Conservation (phyloP, 495 filamentous ascomycete genomes). For the Aspergillus sparsus region DNA sequence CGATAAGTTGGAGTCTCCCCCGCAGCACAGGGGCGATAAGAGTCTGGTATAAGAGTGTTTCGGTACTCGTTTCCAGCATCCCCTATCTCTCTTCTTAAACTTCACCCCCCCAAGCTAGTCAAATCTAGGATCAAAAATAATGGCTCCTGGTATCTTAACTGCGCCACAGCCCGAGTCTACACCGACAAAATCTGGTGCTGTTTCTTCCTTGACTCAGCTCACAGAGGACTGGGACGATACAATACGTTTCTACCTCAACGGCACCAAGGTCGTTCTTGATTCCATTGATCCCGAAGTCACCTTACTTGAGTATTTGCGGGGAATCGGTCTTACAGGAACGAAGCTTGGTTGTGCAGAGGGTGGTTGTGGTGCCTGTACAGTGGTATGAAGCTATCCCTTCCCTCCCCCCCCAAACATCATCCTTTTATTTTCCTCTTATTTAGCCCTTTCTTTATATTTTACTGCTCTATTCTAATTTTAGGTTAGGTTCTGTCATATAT, state of each 20-base stretch:
- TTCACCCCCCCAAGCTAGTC: background rate
- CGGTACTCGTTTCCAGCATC: background rate
- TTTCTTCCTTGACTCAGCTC: conserved; percentile 50
- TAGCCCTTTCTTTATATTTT: background rate
- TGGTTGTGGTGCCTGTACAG: conserved; percentile 95
- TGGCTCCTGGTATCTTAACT: conserved; percentile 61
- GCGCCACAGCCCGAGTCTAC: conserved; percentile 50
- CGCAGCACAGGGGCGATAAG: background rate
- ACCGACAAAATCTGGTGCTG: conserved; percentile 37
- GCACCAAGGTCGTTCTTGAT: conserved; percentile 84
- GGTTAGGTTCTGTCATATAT: conserved; percentile 78
- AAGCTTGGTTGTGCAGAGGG: conserved; percentile 87
- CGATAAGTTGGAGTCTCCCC: conserved; percentile 8
- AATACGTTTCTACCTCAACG: conserved; percentile 89
- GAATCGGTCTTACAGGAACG: conserved; percentile 80
- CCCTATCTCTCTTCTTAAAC: background rate
- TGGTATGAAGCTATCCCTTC: conserved; percentile 62
- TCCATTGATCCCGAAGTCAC: conserved; percentile 89
- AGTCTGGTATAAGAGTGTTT: background rate
- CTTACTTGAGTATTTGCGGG: conserved; percentile 85
- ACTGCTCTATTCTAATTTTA: background rate
- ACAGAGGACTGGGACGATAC: conserved; percentile 67
- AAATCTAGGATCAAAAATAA: conserved; percentile 27
- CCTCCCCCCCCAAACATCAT: too few relatives aligned
- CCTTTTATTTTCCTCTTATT: background rate